Percentiles rank a stretch among this genome's conserved stretches.
These are phyloP conservation scores for Amorphotheca resinae DNA, from an alignment of 495 filamentous ascomycete genomes.

Conservation along the genomic window DNA sequence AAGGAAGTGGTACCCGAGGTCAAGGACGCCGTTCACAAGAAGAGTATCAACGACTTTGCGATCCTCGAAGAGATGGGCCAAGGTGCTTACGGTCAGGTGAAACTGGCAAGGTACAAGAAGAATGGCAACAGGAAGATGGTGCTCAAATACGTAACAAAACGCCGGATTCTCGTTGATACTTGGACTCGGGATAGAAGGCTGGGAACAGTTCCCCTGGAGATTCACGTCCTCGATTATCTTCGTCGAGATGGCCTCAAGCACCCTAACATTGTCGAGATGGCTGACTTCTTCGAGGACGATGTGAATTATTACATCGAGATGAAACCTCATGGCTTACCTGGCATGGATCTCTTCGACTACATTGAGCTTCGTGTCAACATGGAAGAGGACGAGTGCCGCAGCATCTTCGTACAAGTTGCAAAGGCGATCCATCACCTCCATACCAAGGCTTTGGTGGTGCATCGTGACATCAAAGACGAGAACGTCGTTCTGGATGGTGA, in stretches of 20 bases:
- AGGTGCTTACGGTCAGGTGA: conserved; percentile 95
- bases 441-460: conserved; percentile 82
- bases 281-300: conserved; percentile 96
- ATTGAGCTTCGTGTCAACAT: conserved; percentile 94
- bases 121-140: conserved; percentile 69
- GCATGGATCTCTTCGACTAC: conserved; percentile 98
- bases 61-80: conserved; percentile 98
- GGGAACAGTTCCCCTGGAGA: conserved; percentile 95
- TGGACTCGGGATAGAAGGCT: conserved; percentile 92
- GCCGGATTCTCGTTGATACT: conserved; percentile 92
- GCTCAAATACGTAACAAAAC: conserved; percentile 95
- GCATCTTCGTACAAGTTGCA: conserved; percentile 89
- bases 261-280: conserved; percentile 97
- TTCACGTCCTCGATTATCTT: conserved; percentile 93
- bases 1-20: conserved; percentile 4
- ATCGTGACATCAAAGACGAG: conserved; percentile 98
- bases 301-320: conserved; percentile 99
- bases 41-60: conserved; percentile 77
- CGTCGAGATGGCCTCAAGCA: conserved; percentile 76
- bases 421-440: conserved; percentile 84
- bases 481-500: conserved; percentile 94
- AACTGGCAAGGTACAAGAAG: conserved; percentile 81
- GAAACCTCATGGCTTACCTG: conserved; percentile 87
- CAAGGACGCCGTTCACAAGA: conserved; percentile 37
- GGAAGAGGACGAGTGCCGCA: conserved; percentile 86